Evolutionary conservation across 176 grass and related monocot genomes (phyloP), one percentile per base, ranked within the genome.

Genomic region (Hyparrhenia diplandra): DNA sequence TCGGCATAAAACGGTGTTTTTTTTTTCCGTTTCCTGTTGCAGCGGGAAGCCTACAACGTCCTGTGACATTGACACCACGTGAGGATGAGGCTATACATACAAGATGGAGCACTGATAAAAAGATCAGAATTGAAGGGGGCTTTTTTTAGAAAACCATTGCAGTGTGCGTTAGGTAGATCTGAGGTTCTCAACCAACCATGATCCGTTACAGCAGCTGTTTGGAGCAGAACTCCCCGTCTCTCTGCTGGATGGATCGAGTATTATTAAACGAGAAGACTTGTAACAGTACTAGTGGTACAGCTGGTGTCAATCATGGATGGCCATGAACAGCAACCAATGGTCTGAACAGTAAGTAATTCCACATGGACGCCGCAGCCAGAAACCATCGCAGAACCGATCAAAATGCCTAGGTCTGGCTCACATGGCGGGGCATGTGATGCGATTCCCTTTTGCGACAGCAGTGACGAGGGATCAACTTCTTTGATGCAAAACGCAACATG

Each of bases 381-480:
- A 32, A 59, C 45, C n/a, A 54, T 69, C 24, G 29, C 51, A 20
- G 2, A 58, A 17, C 20, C 74, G 54, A 40, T 24, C 43, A n/a
- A n/a, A n/a, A n/a, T n/a, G n/a, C n/a, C n/a, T n/a, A n/a, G n/a
- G 2, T 2, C 14, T 30, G 42, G 27, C 14, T 79, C 81, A 75
- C 86, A 84, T 84, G 86, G 76, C 8, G 16, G n/a, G 32, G 61
- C 69, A 75, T 63, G 87, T 75, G 76, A 75, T 21, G 32, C 40
- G 32, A 84, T 84, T 32, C 87, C 75, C 17, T 69, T 27, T 13
- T 18, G 62, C 69, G 54, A 27, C 52, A 66, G 20, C 77, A 35
- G 60, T 21, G 47, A 67, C 37, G 13, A 80, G 43, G 46, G 55
- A 32, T 10, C 13, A 1, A 32, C 1, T n/a, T 35, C 64, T 43